These are phyloP conservation scores for Suillus ampliporus DNA, from an alignment of 768 basidiomycete species.

Conservation along the genomic window DNA sequence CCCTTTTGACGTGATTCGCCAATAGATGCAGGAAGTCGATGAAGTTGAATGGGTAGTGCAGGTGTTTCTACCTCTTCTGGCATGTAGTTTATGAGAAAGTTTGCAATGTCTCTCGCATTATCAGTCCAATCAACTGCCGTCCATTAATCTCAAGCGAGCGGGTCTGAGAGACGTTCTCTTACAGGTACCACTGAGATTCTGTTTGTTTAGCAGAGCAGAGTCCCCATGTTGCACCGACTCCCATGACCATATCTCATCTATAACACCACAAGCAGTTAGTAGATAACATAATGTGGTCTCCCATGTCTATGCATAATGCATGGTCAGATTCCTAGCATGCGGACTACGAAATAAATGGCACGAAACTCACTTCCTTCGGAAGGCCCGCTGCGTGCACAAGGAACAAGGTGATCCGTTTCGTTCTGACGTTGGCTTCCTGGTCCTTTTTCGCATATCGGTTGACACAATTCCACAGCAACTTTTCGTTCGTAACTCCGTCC, in stretches of 20 bases:
- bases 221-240: constrained; percentile 89
- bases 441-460: constrained; percentile 65
- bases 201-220: constrained; percentile 71
- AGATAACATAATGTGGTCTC: constrained; percentile 68
- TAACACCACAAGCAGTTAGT: constrained; percentile 44
- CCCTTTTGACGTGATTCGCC: constrained; percentile 44
- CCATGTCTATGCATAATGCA: constrained; percentile 63
- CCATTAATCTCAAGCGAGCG: background rate
- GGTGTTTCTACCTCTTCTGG: constrained; percentile 47
- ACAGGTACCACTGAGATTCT: constrained; percentile 63
- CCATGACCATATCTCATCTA: constrained; percentile 82
- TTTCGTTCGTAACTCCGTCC: constrained; percentile 26
- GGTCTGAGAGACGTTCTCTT: constrained; percentile 30
- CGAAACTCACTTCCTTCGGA: constrained; percentile 72
- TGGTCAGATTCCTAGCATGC: background rate
- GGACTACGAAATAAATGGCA: too few species aligned
- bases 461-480: constrained; percentile 67
- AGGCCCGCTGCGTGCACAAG: constrained; percentile 88
- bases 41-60: constrained; percentile 57
- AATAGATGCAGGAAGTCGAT: constrained; percentile 49
- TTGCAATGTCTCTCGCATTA: constrained; percentile 76
- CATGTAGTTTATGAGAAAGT: constrained; percentile 73
- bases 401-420: constrained; percentile 67
- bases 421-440: constrained; percentile 20
- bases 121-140: constrained; percentile 77